Percentiles rank a stretch among this genome's conserved stretches.
Evolutionary conservation across 2,329 filamentous ascomycete genomes (phyloP).

Genomic region (Aspergillus sp.): DNA sequence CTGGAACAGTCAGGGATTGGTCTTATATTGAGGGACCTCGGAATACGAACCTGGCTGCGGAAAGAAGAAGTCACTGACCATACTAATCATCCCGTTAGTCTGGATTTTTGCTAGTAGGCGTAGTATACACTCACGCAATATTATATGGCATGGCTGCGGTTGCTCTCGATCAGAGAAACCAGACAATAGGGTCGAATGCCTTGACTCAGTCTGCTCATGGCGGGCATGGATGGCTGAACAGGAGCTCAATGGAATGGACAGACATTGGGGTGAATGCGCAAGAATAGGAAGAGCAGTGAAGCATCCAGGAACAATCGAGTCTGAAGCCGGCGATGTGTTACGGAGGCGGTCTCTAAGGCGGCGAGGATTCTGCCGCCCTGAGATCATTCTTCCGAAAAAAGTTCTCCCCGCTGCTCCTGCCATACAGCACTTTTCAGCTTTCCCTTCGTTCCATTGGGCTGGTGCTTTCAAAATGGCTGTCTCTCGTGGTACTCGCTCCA

Average conservation of each 20-base stretch:
- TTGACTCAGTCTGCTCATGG: conserved; percentile 12
- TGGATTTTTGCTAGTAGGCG: conserved; percentile 9
- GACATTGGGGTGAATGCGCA: background rate
- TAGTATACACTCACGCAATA: conserved; percentile 49
- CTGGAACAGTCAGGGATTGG: conserved; percentile 23
- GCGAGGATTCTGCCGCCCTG: conserved; percentile 13
- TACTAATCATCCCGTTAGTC: conserved; percentile 45
- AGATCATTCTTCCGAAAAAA: conserved; percentile 8
- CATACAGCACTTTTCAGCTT: too few species aligned
- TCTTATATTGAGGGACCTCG: background rate
- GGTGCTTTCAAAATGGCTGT: conserved; percentile 33
- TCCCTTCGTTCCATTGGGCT: conserved; percentile 6
- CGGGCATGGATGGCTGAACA: conserved; percentile 5
- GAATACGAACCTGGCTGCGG: conserved; percentile 63
- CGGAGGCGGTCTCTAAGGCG: conserved; percentile 12
- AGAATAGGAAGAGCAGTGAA: conserved; percentile 1
- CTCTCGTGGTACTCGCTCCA: conserved; percentile 37
- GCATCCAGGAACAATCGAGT: conserved; percentile 2
- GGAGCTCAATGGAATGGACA: background rate
- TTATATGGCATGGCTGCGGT: conserved; percentile 54
- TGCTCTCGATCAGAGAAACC: conserved; percentile 10
- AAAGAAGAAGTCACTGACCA: conserved; percentile 99
- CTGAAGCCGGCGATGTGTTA: too few species aligned
- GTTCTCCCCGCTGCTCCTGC: conserved; percentile 3
- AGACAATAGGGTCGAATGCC: conserved; percentile 4